Percentiles rank a stretch among this genome's conserved stretches.
Evolutionary conservation across 139 green algal genomes (phyloP).

Genomic region (Closterium sp.): DNA sequence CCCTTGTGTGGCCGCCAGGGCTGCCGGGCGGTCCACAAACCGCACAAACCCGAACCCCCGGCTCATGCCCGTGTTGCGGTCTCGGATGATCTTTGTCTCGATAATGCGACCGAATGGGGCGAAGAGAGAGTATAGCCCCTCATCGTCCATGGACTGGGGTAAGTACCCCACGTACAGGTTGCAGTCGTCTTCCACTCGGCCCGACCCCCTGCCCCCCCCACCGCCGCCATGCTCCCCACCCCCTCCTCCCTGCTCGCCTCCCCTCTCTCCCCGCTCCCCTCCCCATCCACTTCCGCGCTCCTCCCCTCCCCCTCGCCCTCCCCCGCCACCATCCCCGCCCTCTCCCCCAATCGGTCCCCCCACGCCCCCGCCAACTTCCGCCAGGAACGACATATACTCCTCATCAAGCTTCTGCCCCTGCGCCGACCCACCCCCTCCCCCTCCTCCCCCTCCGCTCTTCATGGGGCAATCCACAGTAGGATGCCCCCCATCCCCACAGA

Average conservation of each 20-base stretch:
- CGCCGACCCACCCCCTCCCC: constrained; percentile 62
- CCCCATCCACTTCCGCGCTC: not conserved
- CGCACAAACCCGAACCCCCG: constrained; percentile 58
- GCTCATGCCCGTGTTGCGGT: constrained; percentile 35
- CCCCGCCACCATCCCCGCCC: not conserved
- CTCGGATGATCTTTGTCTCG: constrained; percentile 50
- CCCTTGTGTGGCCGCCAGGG: constrained; percentile 22
- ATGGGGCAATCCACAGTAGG: constrained; percentile 58
- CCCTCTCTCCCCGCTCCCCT: not conserved
- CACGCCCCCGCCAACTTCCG: constrained; percentile 70
- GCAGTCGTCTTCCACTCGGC: constrained; percentile 42
- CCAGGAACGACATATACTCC: constrained; percentile 93
- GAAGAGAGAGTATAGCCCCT: constrained; percentile 39
- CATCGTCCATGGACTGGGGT: constrained; percentile 31
- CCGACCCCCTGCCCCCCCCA: not conserved
- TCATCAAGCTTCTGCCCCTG: constrained; percentile 69
- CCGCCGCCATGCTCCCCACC: not conserved
- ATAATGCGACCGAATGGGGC: constrained; percentile 31
- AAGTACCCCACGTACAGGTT: constrained; percentile 55
- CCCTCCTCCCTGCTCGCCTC: not conserved
- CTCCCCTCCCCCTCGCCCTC: constrained; percentile 6
- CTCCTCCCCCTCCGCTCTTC: constrained; percentile 66
- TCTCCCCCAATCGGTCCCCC: constrained; percentile 9
- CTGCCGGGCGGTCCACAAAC: constrained; percentile 24
- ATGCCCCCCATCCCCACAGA: constrained; percentile 60